Evolutionary conservation across 1,284 basidiomycete species (phyloP).

Genomic region (Apiotrichum veenhuisii): DNA sequence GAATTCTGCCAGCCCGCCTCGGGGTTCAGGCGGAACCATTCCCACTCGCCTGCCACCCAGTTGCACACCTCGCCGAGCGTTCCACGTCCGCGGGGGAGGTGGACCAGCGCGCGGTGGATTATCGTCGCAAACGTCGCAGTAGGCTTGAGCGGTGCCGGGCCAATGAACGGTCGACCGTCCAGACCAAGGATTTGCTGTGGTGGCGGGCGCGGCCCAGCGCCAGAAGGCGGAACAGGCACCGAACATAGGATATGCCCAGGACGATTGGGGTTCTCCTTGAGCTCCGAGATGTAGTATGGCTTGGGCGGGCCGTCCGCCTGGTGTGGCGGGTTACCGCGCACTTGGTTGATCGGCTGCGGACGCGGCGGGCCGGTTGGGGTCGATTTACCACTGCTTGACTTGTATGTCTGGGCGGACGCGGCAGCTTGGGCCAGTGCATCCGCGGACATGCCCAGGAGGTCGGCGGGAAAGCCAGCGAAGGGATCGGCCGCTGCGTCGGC

Average conservation of each 20-base stretch:
- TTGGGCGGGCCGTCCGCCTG: constrained; percentile 26
- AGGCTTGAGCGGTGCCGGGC: constrained; percentile 48
- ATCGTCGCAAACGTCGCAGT: constrained; percentile 49
- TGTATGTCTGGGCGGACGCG: neutral
- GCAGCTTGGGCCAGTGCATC: neutral
- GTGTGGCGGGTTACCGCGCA: constrained; percentile 8
- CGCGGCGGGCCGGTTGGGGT: neutral
- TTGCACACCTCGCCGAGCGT: constrained; percentile 87
- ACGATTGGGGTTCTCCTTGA: constrained; percentile 40
- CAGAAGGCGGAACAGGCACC: constrained; percentile 46
- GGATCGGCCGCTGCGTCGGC: neutral
- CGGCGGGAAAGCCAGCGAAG: neutral
- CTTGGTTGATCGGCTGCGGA: constrained; percentile 8
- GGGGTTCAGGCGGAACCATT: constrained; percentile 81
- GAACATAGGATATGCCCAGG: constrained; percentile 46
- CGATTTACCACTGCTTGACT: neutral
- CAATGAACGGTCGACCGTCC: constrained; percentile 48
- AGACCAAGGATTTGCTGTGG: constrained; percentile 45
- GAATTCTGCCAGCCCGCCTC: constrained; percentile 88
- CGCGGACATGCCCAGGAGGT: neutral
- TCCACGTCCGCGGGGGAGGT: constrained; percentile 62
- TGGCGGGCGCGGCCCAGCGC: constrained; percentile 44
- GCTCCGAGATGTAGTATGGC: constrained; percentile 44
- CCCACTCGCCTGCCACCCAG: constrained; percentile 82
- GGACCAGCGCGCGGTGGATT: constrained; percentile 45